Evolutionary conservation across 2,329 filamentous ascomycete species (phyloP).

Genomic region (Aspergillus ustus): DNA sequence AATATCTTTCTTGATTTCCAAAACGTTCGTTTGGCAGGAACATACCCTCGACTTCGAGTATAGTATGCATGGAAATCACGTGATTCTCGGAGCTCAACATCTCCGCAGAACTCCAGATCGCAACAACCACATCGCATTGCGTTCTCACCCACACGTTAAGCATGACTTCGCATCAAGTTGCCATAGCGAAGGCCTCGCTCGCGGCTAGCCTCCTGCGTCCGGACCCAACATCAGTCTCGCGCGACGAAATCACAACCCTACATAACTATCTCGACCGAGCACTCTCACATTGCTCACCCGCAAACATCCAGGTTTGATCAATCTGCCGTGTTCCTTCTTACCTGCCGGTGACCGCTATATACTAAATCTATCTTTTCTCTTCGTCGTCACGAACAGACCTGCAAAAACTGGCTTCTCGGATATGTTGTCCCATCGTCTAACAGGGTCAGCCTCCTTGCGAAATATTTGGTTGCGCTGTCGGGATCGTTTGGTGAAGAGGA

Average conservation of each 20-base stretch:
- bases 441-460: constrained; percentile 70
- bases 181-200: constrained; percentile 79
- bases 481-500: constrained; percentile 56
- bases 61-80: too few species aligned
- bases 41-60: too few species aligned
- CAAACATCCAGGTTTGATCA: constrained; percentile 84
- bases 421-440: constrained; percentile 70
- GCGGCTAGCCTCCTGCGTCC: constrained; percentile 73
- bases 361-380: constrained; percentile 38
- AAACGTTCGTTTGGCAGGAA: too few species aligned
- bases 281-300: constrained; percentile 72
- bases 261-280: constrained; percentile 68
- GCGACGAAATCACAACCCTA: constrained; percentile 72
- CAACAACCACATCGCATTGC: background rate
- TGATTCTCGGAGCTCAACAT: background rate
- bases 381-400: constrained; percentile 64
- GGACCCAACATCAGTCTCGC: constrained; percentile 71
- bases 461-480: constrained; percentile 74
- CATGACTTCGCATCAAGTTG: constrained; percentile 72
- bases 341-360: constrained; percentile 30
- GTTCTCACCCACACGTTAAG: background rate
- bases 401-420: constrained; percentile 82
- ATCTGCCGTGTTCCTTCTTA: constrained; percentile 38
- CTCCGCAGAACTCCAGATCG: background rate
- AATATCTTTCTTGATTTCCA: too few species aligned